Conservation (phyloP, 345 rosid genomes). For the Acer saccharum region DNA sequence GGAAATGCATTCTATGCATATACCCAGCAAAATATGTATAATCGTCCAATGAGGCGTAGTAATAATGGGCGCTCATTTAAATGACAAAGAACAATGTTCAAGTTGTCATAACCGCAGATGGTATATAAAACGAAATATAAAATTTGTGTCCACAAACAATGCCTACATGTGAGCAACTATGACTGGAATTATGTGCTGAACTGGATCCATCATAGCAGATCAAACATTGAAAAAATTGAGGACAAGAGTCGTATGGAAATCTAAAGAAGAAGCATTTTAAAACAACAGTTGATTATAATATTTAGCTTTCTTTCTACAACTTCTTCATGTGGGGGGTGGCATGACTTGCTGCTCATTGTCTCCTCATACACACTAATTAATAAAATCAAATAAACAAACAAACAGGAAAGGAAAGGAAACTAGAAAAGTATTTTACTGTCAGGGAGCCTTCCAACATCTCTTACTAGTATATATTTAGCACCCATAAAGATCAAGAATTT, state of each 20-base stretch:
- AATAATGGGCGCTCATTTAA: no score
- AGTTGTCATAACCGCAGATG: no score
- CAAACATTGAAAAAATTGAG: background rate
- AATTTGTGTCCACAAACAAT: background rate
- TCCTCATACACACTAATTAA: background rate
- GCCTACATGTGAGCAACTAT: background rate
- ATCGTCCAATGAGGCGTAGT: no score
- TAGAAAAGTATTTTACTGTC: slow-evolving; percentile 17
- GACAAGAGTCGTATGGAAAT: slow-evolving; percentile 7
- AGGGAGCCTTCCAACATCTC: slow-evolving; percentile 24
- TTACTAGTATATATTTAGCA: background rate
- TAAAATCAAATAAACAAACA: background rate
- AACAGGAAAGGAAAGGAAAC: background rate
- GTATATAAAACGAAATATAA: no score
- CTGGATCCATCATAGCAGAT: background rate
- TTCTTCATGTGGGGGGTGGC: slow-evolving; percentile 4
- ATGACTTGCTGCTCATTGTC: background rate
- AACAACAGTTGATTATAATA: background rate
- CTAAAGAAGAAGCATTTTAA: slow-evolving; percentile 1
- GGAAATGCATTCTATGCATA: background rate
- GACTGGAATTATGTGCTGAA: no score
- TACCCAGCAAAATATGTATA: background rate
- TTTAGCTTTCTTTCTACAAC: background rate
- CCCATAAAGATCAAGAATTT: slow-evolving; percentile 14
- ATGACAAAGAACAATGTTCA: no score